A percentile compares a stretch with the other conserved stretches of the same genome.
phyloP scores from a whole-genome alignment of 805 yeast genomes.

The Spathaspora gorwiae region DNA sequence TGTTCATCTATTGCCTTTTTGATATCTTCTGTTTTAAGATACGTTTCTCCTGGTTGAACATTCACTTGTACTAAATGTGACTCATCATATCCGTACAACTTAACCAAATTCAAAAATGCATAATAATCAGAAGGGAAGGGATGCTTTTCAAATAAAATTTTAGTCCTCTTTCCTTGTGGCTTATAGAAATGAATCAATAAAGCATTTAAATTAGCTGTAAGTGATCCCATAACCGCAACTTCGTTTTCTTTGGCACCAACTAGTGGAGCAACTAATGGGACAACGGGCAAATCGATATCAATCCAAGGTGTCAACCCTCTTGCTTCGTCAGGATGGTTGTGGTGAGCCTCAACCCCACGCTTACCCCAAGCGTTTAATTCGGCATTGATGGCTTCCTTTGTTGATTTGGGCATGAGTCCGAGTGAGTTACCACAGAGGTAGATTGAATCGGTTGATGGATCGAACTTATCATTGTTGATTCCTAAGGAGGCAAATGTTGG shows the following conservation, averaged over 20 bases:
- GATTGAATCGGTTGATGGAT: constrained; percentile 24
- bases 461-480: constrained; percentile 17
- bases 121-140: constrained; percentile 93
- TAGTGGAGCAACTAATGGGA: constrained; percentile 62
- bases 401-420: constrained; percentile 77
- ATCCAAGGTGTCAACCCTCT: constrained; percentile 62
- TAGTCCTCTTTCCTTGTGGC: constrained; percentile 55
- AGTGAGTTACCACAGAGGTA: constrained; percentile 93
- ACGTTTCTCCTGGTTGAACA: constrained; percentile 56
- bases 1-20: constrained; percentile 49
- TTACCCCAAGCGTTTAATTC: constrained; percentile 82
- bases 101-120: constrained; percentile 71
- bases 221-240: constrained; percentile 82
- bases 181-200: constrained; percentile 68
- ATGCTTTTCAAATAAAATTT: constrained; percentile 77
- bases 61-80: constrained; percentile 59
- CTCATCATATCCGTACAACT: constrained; percentile 50
- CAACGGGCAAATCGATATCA: constrained; percentile 73
- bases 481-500: constrained; percentile 70
- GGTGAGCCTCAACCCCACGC: constrained; percentile 83
- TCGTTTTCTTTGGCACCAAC: constrained; percentile 77
- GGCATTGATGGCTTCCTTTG: constrained; percentile 50
- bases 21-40: constrained; percentile 61
- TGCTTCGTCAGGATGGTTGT: constrained; percentile 53
- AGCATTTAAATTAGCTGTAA: constrained; percentile 78